These are phyloP conservation scores for Rosa hybrid DNA, from an alignment of 331 rosid species.

Conservation along the genomic window DNA sequence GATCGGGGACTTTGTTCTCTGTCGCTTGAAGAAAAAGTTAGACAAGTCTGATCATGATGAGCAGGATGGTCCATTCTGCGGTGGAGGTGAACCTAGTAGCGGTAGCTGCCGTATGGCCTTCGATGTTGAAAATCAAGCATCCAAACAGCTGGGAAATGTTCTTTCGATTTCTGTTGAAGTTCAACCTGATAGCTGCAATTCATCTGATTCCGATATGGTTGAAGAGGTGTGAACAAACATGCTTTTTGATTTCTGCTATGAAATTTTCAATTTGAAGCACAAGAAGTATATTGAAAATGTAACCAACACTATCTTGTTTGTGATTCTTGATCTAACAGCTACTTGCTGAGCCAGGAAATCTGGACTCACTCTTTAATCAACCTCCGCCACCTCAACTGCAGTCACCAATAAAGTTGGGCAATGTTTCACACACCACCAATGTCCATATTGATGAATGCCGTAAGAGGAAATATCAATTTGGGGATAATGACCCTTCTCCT, in stretches of 20 bases:
- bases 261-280: neutral
- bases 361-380: neutral
- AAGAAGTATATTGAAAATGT: neutral
- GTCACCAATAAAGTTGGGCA: neutral
- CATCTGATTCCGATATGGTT: neutral
- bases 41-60: neutral
- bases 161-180: neutral
- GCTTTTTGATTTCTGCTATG: neutral
- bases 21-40: conserved; percentile 5
- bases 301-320: neutral
- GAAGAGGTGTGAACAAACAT: conserved; percentile 4
- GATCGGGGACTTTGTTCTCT: conserved; percentile 25
- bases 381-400: neutral
- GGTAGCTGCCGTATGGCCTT: neutral
- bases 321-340: conserved; percentile 8
- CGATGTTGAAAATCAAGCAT: neutral
- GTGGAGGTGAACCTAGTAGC: no score
- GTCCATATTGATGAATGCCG: neutral
- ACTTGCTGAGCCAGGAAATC: neutral
- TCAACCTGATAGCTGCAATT: neutral
- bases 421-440: neutral
- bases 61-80: neutral
- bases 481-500: neutral
- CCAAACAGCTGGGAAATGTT: neutral
- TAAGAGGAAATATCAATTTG: neutral